Percentiles rank a stretch among this genome's conserved stretches.
Evolutionary conservation across 768 basidiomycete species (phyloP).

Genomic region (Psilocybe cubensis): DNA sequence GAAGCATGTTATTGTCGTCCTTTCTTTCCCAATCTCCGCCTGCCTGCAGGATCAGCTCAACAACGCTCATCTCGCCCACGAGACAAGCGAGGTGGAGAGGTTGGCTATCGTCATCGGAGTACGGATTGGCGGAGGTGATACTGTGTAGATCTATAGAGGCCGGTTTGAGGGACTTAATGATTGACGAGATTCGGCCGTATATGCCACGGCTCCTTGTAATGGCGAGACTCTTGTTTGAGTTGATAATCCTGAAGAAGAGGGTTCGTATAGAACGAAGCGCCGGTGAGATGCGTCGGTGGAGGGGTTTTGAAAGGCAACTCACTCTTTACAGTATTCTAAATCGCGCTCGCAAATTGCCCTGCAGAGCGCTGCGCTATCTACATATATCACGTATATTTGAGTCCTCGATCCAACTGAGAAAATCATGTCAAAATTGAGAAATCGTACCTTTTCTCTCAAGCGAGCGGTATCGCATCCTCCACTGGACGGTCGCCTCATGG

Average conservation of each 20-base stretch:
- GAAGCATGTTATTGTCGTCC: not conserved
- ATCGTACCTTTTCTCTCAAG: not conserved
- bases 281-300: no score
- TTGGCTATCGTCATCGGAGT: not conserved
- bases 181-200: no score
- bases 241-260: not conserved
- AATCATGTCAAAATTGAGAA: no score
- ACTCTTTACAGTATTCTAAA: conserved; percentile 4
- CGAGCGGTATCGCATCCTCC: not conserved
- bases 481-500: not conserved
- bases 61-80: not conserved
- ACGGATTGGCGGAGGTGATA: no score
- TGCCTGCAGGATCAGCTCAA: not conserved
- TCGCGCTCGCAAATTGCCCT: not conserved
- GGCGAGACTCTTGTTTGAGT: not conserved
- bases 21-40: not conserved
- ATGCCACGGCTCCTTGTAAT: no score
- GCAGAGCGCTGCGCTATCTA: not conserved
- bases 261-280: no score
- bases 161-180: not conserved
- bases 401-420: no score
- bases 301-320: no score
- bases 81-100: conserved; percentile 5
- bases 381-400: not conserved
- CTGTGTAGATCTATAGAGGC: not conserved